phyloP scores from a whole-genome alignment of 2,329 filamentous ascomycete species.

The Paecilomyces fulvus region DNA sequence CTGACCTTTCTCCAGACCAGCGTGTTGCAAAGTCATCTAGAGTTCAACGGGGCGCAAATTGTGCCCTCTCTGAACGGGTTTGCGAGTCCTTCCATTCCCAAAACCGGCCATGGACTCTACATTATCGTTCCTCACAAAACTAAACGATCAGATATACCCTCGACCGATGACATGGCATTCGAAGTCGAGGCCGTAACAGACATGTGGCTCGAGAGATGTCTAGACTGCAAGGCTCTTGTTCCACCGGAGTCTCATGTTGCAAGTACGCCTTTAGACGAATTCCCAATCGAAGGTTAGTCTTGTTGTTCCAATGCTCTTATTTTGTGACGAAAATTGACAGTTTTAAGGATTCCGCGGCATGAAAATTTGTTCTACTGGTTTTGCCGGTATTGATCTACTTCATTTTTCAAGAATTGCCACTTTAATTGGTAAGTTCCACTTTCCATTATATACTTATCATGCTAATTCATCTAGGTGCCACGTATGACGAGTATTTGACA shows the following conservation, averaged over 20 bases:
- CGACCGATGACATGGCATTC: constrained; percentile 31
- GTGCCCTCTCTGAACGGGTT: constrained; percentile 26
- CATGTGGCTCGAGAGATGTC: constrained; percentile 85
- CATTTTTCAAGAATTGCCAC: constrained; percentile 71
- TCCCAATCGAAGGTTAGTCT: constrained; percentile 51
- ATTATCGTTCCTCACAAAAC: constrained; percentile 33
- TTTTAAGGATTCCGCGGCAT: constrained; percentile 55
- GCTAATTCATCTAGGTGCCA: constrained; percentile 49
- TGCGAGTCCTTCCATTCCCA: constrained; percentile 23
- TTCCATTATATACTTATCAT: background rate
- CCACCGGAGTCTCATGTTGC: constrained; percentile 62
- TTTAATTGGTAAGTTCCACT: constrained; percentile 51
- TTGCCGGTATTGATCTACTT: constrained; percentile 73
- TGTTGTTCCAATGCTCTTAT: background rate
- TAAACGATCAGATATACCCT: constrained; percentile 24
- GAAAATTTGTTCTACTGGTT: constrained; percentile 70
- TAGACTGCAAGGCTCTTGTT: constrained; percentile 66
- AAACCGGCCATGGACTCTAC: constrained; percentile 25
- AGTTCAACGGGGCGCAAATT: constrained; percentile 33
- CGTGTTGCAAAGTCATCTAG: constrained; percentile 33
- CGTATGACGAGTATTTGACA: constrained; percentile 70
- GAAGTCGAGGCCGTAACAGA: constrained; percentile 61
- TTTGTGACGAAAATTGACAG: constrained; percentile 9
- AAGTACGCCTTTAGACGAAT: constrained; percentile 65
- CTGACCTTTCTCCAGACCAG: constrained; percentile 19